These are phyloP conservation scores for Linderniella brevidens DNA, from an alignment of 257 asterid species.

Conservation along the genomic window DNA sequence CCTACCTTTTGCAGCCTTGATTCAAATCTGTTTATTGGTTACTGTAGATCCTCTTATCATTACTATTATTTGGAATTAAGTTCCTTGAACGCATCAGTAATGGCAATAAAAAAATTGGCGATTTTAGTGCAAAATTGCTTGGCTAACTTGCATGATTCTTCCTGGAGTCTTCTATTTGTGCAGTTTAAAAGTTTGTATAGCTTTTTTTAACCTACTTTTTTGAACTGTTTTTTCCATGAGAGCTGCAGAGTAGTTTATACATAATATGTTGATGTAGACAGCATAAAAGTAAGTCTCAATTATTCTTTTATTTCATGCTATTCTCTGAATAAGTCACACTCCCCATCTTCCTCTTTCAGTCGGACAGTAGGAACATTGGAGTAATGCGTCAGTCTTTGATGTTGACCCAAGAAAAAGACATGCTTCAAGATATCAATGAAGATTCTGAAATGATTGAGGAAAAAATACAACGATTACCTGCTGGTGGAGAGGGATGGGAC, in stretches of 20 bases:
- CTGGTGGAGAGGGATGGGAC: constrained; percentile 84
- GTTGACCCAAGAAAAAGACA: constrained; percentile 59
- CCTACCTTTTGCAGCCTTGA: no score
- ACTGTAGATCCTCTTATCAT: no score
- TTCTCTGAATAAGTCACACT: constrained; percentile 1
- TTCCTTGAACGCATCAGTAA: no score
- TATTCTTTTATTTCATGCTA: constrained; percentile 3
- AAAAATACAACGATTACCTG: background rate
- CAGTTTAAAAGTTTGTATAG: no score
- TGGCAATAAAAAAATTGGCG: no score
- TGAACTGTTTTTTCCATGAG: no score
- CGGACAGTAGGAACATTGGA: constrained; percentile 54
- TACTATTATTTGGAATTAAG: no score
- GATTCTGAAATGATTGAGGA: constrained; percentile 36
- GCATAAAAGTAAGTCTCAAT: constrained; percentile 1
- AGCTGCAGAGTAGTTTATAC: background rate
- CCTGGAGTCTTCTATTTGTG: no score
- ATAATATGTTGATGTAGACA: constrained; percentile 1
- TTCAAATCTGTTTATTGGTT: no score
- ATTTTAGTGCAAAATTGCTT: no score
- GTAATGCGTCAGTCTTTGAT: constrained; percentile 43
- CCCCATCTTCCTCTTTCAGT: constrained; percentile 25
- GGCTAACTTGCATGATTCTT: no score
- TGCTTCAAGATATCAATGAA: constrained; percentile 34
- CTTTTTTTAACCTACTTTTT: no score